These are phyloP conservation scores for Pogostemon cablin DNA, from an alignment of 257 asterid genomes.

Conservation along the genomic window DNA sequence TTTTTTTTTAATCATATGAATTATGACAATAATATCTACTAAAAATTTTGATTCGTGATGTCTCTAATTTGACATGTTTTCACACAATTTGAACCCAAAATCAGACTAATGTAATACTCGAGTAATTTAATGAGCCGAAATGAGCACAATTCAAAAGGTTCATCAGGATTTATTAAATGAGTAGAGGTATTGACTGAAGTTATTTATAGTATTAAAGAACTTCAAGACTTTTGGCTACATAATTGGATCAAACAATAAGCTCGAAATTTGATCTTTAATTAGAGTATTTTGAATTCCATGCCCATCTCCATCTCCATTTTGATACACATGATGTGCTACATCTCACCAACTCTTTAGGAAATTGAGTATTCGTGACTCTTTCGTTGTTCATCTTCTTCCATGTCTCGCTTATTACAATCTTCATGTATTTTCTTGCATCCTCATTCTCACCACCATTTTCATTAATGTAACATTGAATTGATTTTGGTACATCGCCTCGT, in stretches of 20 bases:
- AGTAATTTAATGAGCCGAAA: no score
- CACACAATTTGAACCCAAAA: no score
- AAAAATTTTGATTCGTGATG: no score
- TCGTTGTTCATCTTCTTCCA: conserved; percentile 52
- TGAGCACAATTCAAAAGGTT: no score
- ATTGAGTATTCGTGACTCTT: not conserved
- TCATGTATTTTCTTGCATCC: conserved; percentile 26
- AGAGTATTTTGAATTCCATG: conserved; percentile 25
- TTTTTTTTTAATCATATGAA: no score
- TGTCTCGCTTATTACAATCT: conserved; percentile 25
- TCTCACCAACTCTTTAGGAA: conserved; percentile 29
- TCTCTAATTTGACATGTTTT: no score
- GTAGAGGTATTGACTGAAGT: no score
- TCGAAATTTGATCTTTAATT: conserved; percentile 24
- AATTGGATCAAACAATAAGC: conserved; percentile 41
- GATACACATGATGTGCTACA: conserved; percentile 32
- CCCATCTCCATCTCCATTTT: not conserved
- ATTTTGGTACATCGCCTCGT: conserved; percentile 39
- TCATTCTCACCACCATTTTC: conserved; percentile 36
- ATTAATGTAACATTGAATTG: conserved; percentile 51
- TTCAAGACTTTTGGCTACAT: not conserved
- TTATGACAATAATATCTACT: no score
- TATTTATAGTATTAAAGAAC: no score
- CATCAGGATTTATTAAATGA: no score
- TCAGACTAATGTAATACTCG: no score